Percentiles rank a stretch among this genome's conserved stretches.
Evolutionary conservation across 2,329 filamentous ascomycete genomes (phyloP).

Genomic region (Xylariaceae sp.): DNA sequence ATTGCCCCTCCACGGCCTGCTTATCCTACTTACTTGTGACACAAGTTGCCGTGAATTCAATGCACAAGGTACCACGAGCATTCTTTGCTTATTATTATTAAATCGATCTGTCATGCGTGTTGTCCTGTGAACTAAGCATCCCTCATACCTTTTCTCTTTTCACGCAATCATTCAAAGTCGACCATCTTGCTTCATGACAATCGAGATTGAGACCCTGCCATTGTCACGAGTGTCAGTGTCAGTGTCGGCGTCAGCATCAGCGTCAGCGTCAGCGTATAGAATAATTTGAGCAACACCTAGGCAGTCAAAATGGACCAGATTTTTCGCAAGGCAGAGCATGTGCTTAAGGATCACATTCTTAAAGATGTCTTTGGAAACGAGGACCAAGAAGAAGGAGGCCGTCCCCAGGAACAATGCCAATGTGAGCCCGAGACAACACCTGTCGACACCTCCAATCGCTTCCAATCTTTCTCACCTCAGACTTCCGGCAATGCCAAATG

Average conservation of each 20-base stretch:
- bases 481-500: slow-evolving; percentile 81
- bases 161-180: background rate
- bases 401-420: slow-evolving; percentile 12
- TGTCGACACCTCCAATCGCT: slow-evolving; percentile 57
- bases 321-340: slow-evolving; percentile 53
- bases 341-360: slow-evolving; percentile 39
- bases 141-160: background rate
- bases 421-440: slow-evolving; percentile 29
- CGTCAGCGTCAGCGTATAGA: background rate
- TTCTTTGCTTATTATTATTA: background rate
- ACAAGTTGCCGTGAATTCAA: slow-evolving; percentile 9
- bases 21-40: too few species aligned
- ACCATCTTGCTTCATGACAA: background rate
- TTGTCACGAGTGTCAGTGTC: too few species aligned
- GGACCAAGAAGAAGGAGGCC: slow-evolving; percentile 37
- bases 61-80: slow-evolving; percentile 1
- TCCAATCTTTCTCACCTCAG: slow-evolving; percentile 74
- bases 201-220: background rate
- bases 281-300: background rate
- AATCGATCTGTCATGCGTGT: background rate
- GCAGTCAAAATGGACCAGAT: slow-evolving; percentile 47
- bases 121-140: background rate
- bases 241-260: background rate
- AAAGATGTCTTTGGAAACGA: slow-evolving; percentile 49
- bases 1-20: too few species aligned